Evolutionary conservation across 768 basidiomycete genomes (phyloP).

Genomic region (Panaeolus papilionaceus): DNA sequence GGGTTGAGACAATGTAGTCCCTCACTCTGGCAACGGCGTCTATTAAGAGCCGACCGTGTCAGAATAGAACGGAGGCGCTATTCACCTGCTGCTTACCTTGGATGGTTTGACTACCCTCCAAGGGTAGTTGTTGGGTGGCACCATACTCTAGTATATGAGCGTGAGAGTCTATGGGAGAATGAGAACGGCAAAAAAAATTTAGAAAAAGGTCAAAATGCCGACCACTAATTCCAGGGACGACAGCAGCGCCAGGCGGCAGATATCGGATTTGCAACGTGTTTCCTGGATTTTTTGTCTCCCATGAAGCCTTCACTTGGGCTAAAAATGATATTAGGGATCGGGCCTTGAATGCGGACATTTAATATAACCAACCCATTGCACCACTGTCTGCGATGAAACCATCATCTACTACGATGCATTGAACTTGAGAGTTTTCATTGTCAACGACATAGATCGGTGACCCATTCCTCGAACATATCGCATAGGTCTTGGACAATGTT

Average conservation of each 20-base stretch:
- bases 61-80: background rate
- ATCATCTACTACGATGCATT: slow-evolving; percentile 68
- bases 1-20: slow-evolving; percentile 62
- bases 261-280: slow-evolving; percentile 43
- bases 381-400: slow-evolving; percentile 60
- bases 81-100: slow-evolving; percentile 46
- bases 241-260: slow-evolving; percentile 60
- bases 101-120: slow-evolving; percentile 66
- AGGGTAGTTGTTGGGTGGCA: slow-evolving; percentile 63
- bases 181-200: background rate
- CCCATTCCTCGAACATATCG: slow-evolving; percentile 63
- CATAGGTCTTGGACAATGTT: slow-evolving; percentile 43
- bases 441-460: slow-evolving; percentile 74
- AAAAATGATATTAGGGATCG: background rate
- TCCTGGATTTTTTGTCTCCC: slow-evolving; percentile 15
- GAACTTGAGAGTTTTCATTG: slow-evolving; percentile 49
- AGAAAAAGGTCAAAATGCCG: slow-evolving; percentile 30
- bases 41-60: slow-evolving; percentile 30
- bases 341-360: background rate
- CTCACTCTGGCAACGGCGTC: slow-evolving; percentile 70
- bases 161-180: slow-evolving; percentile 67
- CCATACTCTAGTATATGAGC: slow-evolving; percentile 83
- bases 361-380: slow-evolving; percentile 52
- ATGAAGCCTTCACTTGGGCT: background rate
- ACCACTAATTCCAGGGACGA: slow-evolving; percentile 80